Percentiles rank a stretch among this genome's conserved stretches.
Evolutionary conservation across 2,329 filamentous ascomycete species (phyloP).

Genomic region (Canariomyces notabilis): DNA sequence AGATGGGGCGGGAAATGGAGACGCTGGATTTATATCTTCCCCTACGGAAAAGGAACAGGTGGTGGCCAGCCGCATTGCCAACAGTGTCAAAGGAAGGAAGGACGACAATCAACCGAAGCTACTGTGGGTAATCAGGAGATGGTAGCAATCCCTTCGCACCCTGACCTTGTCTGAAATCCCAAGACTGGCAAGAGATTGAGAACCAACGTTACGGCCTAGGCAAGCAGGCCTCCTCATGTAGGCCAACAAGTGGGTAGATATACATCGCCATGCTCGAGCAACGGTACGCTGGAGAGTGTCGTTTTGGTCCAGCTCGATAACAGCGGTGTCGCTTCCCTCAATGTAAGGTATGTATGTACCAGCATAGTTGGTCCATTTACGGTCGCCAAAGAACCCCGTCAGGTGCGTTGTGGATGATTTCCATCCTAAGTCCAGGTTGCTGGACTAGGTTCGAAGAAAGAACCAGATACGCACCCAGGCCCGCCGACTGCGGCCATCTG

Average conservation of each 20-base stretch:
- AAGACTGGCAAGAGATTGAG: slow-evolving; percentile 7
- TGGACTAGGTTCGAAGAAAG: background rate
- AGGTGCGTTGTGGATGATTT: slow-evolving; percentile 1
- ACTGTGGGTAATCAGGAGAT: background rate
- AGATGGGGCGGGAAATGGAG: background rate
- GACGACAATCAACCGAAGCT: background rate
- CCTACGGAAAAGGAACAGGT: background rate
- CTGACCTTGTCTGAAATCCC: slow-evolving; percentile 1
- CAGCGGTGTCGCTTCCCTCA: background rate
- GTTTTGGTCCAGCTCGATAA: slow-evolving; percentile 5
- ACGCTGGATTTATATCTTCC: slow-evolving; percentile 5
- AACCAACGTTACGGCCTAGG: background rate
- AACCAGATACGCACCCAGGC: background rate
- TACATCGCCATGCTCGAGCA: background rate
- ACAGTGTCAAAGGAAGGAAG: background rate
- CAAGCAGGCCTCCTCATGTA: background rate
- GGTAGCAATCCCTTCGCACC: slow-evolving; percentile 5
- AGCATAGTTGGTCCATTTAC: slow-evolving; percentile 19
- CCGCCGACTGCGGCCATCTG: background rate
- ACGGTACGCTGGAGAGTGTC: background rate
- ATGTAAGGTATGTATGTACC: too few relatives aligned
- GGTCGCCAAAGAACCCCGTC: slow-evolving; percentile 6
- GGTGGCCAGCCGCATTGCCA: background rate
- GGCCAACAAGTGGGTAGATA: background rate
- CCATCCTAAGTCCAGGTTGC: background rate